Conservation (phyloP, 2,329 filamentous ascomycete genomes). For the Kalmusia sp. region DNA sequence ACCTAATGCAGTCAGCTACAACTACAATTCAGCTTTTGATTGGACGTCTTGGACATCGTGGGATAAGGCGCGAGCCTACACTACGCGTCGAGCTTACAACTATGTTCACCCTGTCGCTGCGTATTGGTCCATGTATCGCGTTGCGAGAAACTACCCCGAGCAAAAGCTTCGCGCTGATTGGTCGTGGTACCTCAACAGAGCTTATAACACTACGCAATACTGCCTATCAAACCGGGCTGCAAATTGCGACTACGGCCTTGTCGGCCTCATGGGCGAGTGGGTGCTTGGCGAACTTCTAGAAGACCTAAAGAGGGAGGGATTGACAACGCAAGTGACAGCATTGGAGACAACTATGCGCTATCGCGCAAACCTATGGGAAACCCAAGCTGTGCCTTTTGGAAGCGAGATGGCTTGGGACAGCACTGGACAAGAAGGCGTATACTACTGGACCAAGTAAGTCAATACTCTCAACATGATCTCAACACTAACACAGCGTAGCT, state of each 20-base stretch:
- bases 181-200: constrained; percentile 64
- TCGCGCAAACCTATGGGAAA: constrained; percentile 60
- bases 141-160: constrained; percentile 57
- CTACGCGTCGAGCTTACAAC: constrained; percentile 62
- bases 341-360: constrained; percentile 57
- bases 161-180: constrained; percentile 53
- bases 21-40: constrained; percentile 53
- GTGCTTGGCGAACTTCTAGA: constrained; percentile 61
- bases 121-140: constrained; percentile 66
- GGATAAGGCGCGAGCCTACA: constrained; percentile 56
- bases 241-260: constrained; percentile 50
- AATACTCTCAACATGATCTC: neutral
- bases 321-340: constrained; percentile 46
- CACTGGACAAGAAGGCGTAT: constrained; percentile 68
- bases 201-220: constrained; percentile 58
- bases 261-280: constrained; percentile 67
- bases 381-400: constrained; percentile 61
- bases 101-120: constrained; percentile 64
- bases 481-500: constrained; percentile 22
- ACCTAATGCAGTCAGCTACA: constrained; percentile 51
- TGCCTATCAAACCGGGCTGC: constrained; percentile 45
- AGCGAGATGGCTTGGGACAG: constrained; percentile 70
- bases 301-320: constrained; percentile 59
- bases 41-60: constrained; percentile 62
- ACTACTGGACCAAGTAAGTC: constrained; percentile 59